A percentile compares a stretch with the other conserved stretches of the same genome.
phyloP scores from a whole-genome alignment of 257 asterid species.

The Ajuga chamaepitys region DNA sequence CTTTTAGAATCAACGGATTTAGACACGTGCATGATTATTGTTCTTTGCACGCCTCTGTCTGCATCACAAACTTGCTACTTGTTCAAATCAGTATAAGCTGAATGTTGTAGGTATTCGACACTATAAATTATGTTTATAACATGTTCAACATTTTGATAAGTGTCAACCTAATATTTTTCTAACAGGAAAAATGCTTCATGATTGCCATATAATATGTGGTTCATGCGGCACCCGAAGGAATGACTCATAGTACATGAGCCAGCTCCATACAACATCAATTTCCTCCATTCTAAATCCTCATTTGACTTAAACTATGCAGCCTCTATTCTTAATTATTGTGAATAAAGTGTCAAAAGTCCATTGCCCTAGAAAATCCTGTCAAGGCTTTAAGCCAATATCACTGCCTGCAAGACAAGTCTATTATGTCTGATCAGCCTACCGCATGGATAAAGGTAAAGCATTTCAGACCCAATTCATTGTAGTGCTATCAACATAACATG shows the following conservation, averaged over 20 bases:
- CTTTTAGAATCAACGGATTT: too few relatives aligned
- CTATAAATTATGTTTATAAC: background rate
- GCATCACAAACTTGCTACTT: too few relatives aligned
- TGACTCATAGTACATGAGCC: background rate
- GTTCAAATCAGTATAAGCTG: background rate
- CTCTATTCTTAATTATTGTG: background rate
- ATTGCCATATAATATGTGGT: background rate
- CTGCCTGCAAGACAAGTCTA: background rate
- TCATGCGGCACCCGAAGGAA: background rate
- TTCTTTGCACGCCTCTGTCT: too few relatives aligned
- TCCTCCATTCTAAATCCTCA: background rate
- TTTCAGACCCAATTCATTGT: background rate
- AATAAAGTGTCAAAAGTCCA: background rate
- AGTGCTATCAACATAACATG: background rate
- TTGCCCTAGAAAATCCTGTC: background rate
- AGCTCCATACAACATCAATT: background rate
- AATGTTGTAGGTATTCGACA: background rate
- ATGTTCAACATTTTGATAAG: background rate
- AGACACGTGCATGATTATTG: too few relatives aligned
- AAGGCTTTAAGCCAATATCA: background rate
- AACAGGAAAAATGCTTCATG: background rate
- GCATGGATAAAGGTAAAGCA: background rate
- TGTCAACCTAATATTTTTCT: background rate
- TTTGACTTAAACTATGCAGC: background rate
- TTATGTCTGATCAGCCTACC: background rate